Percentiles rank a stretch among this genome's conserved stretches.
Evolutionary conservation across 176 grass and related monocot genomes (phyloP).

Genomic region (Calamus simplicifolius): DNA sequence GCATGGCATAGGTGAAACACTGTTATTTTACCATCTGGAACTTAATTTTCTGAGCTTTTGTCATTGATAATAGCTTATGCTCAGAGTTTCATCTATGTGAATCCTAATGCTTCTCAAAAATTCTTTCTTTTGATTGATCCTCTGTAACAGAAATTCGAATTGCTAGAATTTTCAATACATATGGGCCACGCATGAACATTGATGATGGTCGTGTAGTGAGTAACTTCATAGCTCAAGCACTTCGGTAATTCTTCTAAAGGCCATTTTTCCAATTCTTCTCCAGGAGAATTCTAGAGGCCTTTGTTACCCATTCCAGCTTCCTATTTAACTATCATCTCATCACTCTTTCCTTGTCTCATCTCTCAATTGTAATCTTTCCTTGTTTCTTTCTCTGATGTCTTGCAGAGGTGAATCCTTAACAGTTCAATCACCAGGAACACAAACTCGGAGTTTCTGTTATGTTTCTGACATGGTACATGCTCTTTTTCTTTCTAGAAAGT

Average conservation of each 20-base stretch:
- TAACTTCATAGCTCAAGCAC: constrained; percentile 99
- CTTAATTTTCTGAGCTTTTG: too few relatives aligned
- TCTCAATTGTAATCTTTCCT: too few relatives aligned
- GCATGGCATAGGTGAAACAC: constrained; percentile 62
- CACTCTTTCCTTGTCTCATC: too few relatives aligned
- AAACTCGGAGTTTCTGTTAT: constrained; percentile 99
- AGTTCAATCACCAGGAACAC: constrained; percentile 96
- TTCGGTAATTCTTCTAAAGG: constrained; percentile 53
- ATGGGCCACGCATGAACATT: constrained; percentile 99
- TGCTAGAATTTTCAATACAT: constrained; percentile 99
- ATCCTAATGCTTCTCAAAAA: too few relatives aligned
- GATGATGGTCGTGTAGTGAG: constrained; percentile 99
- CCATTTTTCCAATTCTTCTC: background rate
- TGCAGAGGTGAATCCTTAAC: constrained; percentile 78
- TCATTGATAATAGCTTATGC: too few relatives aligned
- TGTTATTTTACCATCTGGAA: too few relatives aligned
- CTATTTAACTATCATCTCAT: too few relatives aligned
- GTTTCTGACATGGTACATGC: constrained; percentile 84
- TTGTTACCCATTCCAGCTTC: too few relatives aligned
- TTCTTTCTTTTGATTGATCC: constrained; percentile 7
- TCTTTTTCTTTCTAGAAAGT: background rate
- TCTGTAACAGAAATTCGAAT: constrained; percentile 72
- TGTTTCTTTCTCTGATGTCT: background rate
- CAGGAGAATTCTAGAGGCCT: too few relatives aligned
- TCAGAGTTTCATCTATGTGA: too few relatives aligned